Conservation (phyloP, 2,329 filamentous ascomycete genomes). For the Aulographum hederae region DNA sequence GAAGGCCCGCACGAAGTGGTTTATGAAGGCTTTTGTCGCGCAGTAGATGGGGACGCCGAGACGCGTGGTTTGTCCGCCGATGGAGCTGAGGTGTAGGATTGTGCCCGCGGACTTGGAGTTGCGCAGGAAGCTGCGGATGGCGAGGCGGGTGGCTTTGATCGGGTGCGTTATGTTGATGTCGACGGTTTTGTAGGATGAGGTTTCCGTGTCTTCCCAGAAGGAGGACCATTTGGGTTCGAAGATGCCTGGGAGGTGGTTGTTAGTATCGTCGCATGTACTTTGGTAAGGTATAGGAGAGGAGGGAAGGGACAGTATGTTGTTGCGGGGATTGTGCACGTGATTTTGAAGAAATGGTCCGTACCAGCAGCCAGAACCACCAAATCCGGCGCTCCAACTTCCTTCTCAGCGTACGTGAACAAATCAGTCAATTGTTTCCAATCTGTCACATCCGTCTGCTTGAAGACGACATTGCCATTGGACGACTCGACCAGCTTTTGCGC, state of each 20-base stretch:
- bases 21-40: slow-evolving; percentile 1
- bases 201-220: background rate
- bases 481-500: slow-evolving; percentile 1
- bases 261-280: background rate
- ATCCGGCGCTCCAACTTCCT: slow-evolving; percentile 1
- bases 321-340: too few relatives aligned
- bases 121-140: background rate
- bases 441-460: slow-evolving; percentile 2
- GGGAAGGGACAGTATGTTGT: too few relatives aligned
- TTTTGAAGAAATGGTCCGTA: too few relatives aligned
- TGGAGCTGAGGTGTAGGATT: background rate
- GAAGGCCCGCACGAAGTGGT: slow-evolving; percentile 1
- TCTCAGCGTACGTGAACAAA: slow-evolving; percentile 1
- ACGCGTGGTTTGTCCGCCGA: slow-evolving; percentile 1
- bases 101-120: background rate
- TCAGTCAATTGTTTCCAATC: slow-evolving; percentile 1
- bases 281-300: too few relatives aligned
- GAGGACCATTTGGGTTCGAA: slow-evolving; percentile 1
- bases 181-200: background rate
- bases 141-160: background rate
- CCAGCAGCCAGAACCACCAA: slow-evolving; percentile 1
- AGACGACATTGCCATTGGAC: background rate
- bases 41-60: slow-evolving; percentile 1
- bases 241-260: background rate
- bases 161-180: slow-evolving; percentile 1